Percentiles rank a stretch among this genome's conserved stretches.
phyloP scores from a whole-genome alignment of 148 eudicot genomes.

The Limonium bicolor region DNA sequence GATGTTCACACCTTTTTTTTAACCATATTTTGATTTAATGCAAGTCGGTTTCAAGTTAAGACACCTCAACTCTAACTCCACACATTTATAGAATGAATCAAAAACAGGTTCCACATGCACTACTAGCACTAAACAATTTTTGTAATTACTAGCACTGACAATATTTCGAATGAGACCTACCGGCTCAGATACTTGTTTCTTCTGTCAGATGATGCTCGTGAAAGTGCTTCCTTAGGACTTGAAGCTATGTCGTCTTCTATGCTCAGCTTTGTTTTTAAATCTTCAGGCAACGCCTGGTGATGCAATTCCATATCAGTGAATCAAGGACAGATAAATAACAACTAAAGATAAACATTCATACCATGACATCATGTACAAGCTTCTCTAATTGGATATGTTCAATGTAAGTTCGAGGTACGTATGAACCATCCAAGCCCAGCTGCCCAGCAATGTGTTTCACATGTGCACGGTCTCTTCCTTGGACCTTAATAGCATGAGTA shows the following conservation, averaged over 20 bases:
- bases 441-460: constrained; percentile 62
- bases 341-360: constrained; percentile 16
- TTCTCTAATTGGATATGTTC: constrained; percentile 96
- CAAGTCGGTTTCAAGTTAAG: too few relatives aligned
- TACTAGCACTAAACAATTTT: too few relatives aligned
- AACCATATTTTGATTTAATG: too few relatives aligned
- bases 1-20: too few relatives aligned
- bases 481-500: constrained; percentile 36
- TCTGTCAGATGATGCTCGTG: constrained; percentile 89
- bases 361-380: constrained; percentile 88
- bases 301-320: constrained; percentile 9
- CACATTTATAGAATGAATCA: too few relatives aligned
- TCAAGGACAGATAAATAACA: constrained; percentile 4
- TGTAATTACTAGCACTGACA: too few relatives aligned
- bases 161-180: too few relatives aligned
- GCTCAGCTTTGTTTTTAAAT: constrained; percentile 82
- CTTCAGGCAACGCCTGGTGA: constrained; percentile 81
- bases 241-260: constrained; percentile 74
- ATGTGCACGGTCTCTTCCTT: constrained; percentile 83
- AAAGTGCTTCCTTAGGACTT: constrained; percentile 94
- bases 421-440: constrained; percentile 83
- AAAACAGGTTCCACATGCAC: too few relatives aligned
- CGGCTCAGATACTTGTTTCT: constrained; percentile 60
- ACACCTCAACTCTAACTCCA: too few relatives aligned
- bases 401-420: constrained; percentile 80